phyloP scores from a whole-genome alignment of 805 yeast genomes.

The Ogataea paraovalis region DNA sequence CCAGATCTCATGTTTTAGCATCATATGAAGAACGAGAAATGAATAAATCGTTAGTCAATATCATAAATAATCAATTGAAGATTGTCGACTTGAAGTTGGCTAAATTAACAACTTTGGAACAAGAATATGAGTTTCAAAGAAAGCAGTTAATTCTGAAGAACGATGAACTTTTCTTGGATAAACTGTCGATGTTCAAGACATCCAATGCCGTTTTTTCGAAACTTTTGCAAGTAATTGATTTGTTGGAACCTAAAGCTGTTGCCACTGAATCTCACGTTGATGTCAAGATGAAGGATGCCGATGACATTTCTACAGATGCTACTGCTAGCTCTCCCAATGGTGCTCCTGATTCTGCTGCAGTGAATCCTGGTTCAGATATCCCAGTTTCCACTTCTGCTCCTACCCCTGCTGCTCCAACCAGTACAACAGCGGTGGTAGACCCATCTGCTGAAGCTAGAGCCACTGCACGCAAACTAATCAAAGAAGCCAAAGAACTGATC shows the following conservation, averaged over 20 bases:
- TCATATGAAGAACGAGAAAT: slow-evolving; percentile 76
- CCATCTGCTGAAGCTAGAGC: slow-evolving; percentile 11
- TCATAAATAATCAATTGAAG: slow-evolving; percentile 58
- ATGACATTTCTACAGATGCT: slow-evolving; percentile 1
- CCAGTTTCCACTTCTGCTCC: neutral
- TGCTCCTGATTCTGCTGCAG: neutral
- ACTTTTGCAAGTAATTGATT: slow-evolving; percentile 35
- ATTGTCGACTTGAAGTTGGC: slow-evolving; percentile 62
- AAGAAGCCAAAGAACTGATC: slow-evolving; percentile 27
- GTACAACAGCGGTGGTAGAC: slow-evolving; percentile 9
- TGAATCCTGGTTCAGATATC: neutral
- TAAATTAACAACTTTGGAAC: slow-evolving; percentile 59
- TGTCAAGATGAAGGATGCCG: slow-evolving; percentile 22
- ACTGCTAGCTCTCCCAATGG: slow-evolving; percentile 2
- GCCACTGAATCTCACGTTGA: slow-evolving; percentile 20
- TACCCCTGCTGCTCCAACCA: neutral
- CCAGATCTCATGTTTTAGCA: slow-evolving; percentile 75
- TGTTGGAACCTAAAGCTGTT: slow-evolving; percentile 14
- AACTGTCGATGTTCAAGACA: slow-evolving; percentile 61
- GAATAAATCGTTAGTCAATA: slow-evolving; percentile 52
- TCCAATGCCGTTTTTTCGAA: slow-evolving; percentile 49
- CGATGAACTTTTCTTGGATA: slow-evolving; percentile 61
- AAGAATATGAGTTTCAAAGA: slow-evolving; percentile 60
- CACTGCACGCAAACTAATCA: slow-evolving; percentile 20
- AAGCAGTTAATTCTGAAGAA: slow-evolving; percentile 57